A percentile compares a stretch with the other conserved stretches of the same genome.
phyloP scores from a whole-genome alignment of 441 rosid genomes.

The Bocquillonia castaneifolia region DNA sequence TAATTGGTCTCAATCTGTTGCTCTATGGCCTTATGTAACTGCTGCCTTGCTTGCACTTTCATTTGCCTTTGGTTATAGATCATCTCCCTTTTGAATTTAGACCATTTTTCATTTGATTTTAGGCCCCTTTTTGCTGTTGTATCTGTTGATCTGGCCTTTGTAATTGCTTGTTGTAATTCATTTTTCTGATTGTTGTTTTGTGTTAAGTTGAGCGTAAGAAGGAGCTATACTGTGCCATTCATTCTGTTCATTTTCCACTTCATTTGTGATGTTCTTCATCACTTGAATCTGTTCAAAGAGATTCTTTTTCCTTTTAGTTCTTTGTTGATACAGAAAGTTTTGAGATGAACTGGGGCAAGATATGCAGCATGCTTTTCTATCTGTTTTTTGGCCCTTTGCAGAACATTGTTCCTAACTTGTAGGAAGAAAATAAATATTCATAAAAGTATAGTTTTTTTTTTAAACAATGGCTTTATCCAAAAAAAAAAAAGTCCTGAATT shows the following conservation, averaged over 20 bases:
- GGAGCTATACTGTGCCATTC: no score
- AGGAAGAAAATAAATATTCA: no score
- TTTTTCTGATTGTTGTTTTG: constrained; percentile 12
- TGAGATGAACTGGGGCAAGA: no score
- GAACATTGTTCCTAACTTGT: no score
- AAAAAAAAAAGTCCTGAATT: no score
- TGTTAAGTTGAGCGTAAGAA: neutral
- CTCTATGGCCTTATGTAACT: constrained; percentile 25
- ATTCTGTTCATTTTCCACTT: neutral
- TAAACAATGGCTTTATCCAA: no score
- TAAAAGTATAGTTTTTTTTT: no score
- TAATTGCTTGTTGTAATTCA: constrained; percentile 20
- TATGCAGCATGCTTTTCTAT: no score
- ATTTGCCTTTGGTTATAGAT: constrained; percentile 28
- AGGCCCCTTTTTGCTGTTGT: neutral
- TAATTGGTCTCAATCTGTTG: constrained; percentile 22
- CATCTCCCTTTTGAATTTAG: constrained; percentile 8
- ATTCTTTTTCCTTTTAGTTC: no score
- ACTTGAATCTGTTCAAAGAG: neutral
- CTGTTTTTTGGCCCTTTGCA: no score
- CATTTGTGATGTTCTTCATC: neutral
- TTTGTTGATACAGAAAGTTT: no score
- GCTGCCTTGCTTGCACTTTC: constrained; percentile 28
- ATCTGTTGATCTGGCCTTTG: constrained; percentile 3
- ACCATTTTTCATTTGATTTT: constrained; percentile 17